Conservation (phyloP, 768 basidiomycete species). For the Kwoniella dendrophila region DNA sequence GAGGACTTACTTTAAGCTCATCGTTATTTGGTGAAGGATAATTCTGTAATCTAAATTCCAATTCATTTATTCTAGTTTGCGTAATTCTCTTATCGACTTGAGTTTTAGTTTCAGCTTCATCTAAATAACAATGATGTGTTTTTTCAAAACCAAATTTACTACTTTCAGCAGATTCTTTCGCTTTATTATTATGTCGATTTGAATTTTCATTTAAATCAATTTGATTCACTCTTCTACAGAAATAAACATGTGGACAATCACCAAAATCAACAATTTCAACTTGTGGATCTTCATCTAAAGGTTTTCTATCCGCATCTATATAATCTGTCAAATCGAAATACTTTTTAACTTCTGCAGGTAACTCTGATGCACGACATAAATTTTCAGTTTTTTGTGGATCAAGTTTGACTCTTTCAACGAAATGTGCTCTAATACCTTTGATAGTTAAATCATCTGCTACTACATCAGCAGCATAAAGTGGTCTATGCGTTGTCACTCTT, state of each 20-base stretch:
- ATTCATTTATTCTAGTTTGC: constrained; percentile 62
- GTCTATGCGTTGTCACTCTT: constrained; percentile 71
- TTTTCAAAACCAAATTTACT: constrained; percentile 82
- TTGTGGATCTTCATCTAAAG: constrained; percentile 61
- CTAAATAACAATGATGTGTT: constrained; percentile 78
- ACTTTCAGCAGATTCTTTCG: constrained; percentile 37
- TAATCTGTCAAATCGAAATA: constrained; percentile 86
- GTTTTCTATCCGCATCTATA: constrained; percentile 71
- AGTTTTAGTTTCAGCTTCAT: constrained; percentile 68
- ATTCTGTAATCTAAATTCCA: constrained; percentile 49
- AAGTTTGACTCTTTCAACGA: constrained; percentile 61
- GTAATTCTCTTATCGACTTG: constrained; percentile 69
- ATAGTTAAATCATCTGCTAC: constrained; percentile 74
- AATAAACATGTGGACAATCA: constrained; percentile 80
- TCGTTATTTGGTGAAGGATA: constrained; percentile 5
- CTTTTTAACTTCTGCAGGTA: constrained; percentile 30
- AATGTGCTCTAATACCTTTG: constrained; percentile 75
- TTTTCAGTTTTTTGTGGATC: constrained; percentile 43
- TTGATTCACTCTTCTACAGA: constrained; percentile 62
- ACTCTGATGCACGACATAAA: constrained; percentile 35
- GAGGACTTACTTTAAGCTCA: constrained; percentile 4
- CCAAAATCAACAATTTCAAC: constrained; percentile 72
- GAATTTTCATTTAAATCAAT: constrained; percentile 17
- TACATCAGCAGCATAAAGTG: constrained; percentile 85
- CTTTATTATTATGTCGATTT: background rate